Conservation (phyloP, 306 rosid species). For the Oemleria cerasiformis region DNA sequence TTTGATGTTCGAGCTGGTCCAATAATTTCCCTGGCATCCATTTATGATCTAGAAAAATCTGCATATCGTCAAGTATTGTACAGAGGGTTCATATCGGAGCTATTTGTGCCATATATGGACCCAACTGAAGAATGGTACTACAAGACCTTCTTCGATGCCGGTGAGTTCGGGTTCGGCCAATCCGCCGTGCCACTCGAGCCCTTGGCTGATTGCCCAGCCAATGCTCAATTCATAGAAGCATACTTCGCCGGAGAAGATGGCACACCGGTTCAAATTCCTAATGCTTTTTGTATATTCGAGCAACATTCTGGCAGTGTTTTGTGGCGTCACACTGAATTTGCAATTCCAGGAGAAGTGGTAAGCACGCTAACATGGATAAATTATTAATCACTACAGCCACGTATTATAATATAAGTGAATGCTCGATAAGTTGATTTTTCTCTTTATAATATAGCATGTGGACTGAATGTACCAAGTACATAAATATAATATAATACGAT, state of each 20-base stretch:
- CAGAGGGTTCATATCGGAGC: slow-evolving; percentile 54
- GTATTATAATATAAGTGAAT: too few relatives aligned
- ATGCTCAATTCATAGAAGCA: slow-evolving; percentile 52
- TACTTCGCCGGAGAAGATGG: slow-evolving; percentile 39
- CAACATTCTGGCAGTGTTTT: slow-evolving; percentile 41
- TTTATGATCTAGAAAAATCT: slow-evolving; percentile 44
- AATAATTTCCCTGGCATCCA: slow-evolving; percentile 54
- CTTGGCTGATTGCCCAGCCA: slow-evolving; percentile 50
- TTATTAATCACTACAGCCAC: too few relatives aligned
- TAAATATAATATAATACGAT: too few relatives aligned
- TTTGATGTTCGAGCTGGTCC: slow-evolving; percentile 52
- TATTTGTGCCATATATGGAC: slow-evolving; percentile 65
- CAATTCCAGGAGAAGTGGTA: slow-evolving; percentile 28
- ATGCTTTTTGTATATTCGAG: slow-evolving; percentile 68
- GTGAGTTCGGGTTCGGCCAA: slow-evolving; percentile 58
- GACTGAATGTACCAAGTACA: too few relatives aligned
- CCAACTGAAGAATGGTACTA: slow-evolving; percentile 59
- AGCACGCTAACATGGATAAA: too few relatives aligned
- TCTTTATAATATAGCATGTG: too few relatives aligned
- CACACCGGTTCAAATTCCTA: slow-evolving; percentile 34
- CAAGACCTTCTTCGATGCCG: slow-evolving; percentile 45
- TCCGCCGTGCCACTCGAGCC: slow-evolving; percentile 43
- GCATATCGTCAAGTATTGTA: slow-evolving; percentile 47
- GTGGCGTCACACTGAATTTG: slow-evolving; percentile 68
- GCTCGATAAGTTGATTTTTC: too few relatives aligned